Evolutionary conservation across 1,284 basidiomycete genomes (phyloP), one percentile per base, ranked within the genome.

Genomic region (Apiotrichum brassicae): DNA sequence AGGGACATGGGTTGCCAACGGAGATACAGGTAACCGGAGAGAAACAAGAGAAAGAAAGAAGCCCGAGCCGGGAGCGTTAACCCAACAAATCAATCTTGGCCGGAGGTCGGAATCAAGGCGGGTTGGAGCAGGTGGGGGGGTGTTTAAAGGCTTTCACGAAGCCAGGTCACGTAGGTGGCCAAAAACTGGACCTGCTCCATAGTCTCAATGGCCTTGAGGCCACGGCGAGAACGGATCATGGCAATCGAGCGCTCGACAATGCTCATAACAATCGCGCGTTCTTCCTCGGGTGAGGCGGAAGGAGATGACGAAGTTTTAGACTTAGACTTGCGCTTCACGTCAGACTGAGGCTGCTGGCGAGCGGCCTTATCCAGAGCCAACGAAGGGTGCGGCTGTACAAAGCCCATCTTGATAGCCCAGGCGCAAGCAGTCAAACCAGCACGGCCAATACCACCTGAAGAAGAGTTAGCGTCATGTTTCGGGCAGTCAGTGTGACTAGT

Each of bases 341-440:
- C 12, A 34, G 22, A 39, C 13, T 25, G 22, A 8, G 45, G n/a
- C 34, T 39, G 42, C 16, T 28, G 42, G 37, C 39, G 45, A 26
- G 18, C 49, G 43, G 46, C 19, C 39, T 37, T 45, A 33, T 49
- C 46, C 3, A 40, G 23, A 13, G 53, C 49, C 3, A 71, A 56
- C 12, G 65, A 65, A 2, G 68, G 66, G 45, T 71, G 68, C 12
- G 69, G 66, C 23, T 69, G 64, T 11, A 78, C 74, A 34, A 97
- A 78, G 6, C 93, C 93, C 62, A 97, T 83, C 70, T 89, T 93
- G 54, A 95, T 77, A 66, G 89, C 79, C 94, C 94, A 97, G 58
- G 86, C 86, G 61, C 87, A 90, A 1, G 93, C 93, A 30, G 97
- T 80, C 35, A 97, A 78, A 1, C 93, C 93, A 0, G 94, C 94